Conservation (phyloP, 495 filamentous ascomycete genomes). For the Annulohypoxylon bovei region DNA sequence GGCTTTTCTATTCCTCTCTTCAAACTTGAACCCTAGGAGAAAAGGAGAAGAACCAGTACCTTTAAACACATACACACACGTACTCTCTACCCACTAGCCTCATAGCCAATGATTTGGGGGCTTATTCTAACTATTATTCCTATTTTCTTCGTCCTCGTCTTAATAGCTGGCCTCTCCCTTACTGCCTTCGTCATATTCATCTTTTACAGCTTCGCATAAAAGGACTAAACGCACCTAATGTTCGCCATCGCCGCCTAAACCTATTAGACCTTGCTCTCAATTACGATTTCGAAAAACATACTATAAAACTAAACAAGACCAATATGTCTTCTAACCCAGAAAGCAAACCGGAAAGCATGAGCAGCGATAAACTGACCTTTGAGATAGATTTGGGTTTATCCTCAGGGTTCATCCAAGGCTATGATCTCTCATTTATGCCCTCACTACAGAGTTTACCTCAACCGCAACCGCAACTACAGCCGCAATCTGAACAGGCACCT, state of each 20-base stretch:
- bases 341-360: not conserved
- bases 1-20: not conserved
- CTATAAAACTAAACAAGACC: not conserved
- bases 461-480: not conserved
- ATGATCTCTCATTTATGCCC: not conserved
- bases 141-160: not conserved
- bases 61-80: not conserved
- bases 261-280: too few relatives aligned
- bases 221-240: not conserved
- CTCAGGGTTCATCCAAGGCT: not conserved
- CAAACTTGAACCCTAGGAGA: not conserved
- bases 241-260: too few relatives aligned
- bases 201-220: not conserved
- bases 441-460: not conserved
- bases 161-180: not conserved
- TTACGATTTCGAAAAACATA: not conserved
- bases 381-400: not conserved
- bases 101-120: not conserved
- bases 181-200: not conserved
- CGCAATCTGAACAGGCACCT: not conserved
- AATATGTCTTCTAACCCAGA: not conserved
- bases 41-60: not conserved
- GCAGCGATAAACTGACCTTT: not conserved
- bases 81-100: not conserved
- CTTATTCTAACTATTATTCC: not conserved